Evolutionary conservation across 495 filamentous ascomycete genomes (phyloP).

Genomic region (Penicilliopsis zonata): DNA sequence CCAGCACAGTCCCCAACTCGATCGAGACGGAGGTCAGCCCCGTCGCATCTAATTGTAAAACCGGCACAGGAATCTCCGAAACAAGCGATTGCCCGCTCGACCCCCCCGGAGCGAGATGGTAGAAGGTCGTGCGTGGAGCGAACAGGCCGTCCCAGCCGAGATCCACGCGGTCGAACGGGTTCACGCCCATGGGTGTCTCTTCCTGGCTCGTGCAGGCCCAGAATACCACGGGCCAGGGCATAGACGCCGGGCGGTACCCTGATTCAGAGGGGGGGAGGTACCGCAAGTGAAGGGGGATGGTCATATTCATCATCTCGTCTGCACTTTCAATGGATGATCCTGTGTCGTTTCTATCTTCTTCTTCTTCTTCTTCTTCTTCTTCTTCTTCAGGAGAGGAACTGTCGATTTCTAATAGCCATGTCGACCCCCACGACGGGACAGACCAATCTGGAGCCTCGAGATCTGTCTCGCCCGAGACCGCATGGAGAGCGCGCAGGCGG

Average conservation of each 20-base stretch:
- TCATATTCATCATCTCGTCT: slow-evolving; percentile 59
- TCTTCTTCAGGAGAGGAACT: slow-evolving; percentile 32
- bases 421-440: slow-evolving; percentile 66
- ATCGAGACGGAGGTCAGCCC: slow-evolving; percentile 43
- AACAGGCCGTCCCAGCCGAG: slow-evolving; percentile 86
- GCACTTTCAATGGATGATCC: no score
- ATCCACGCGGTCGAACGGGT: slow-evolving; percentile 74
- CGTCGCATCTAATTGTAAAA: slow-evolving; percentile 37
- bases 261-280: slow-evolving; percentile 53
- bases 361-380: slow-evolving; percentile 3
- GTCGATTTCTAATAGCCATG: slow-evolving; percentile 67
- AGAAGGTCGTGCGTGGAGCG: slow-evolving; percentile 69
- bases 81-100: slow-evolving; percentile 31
- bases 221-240: slow-evolving; percentile 76
- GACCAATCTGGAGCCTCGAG: slow-evolving; percentile 88
- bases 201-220: slow-evolving; percentile 80
- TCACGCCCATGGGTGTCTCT: slow-evolving; percentile 58
- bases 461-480: slow-evolving; percentile 69
- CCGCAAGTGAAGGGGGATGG: slow-evolving; percentile 78
- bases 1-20: slow-evolving; percentile 56
- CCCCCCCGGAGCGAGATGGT: slow-evolving; percentile 56
- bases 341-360: no score
- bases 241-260: slow-evolving; percentile 29
- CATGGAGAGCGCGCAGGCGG: slow-evolving; percentile 55
- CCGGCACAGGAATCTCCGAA: slow-evolving; percentile 58